Evolutionary conservation across 768 basidiomycete species (phyloP).

Genomic region (Pulveroboletus ravenelii): DNA sequence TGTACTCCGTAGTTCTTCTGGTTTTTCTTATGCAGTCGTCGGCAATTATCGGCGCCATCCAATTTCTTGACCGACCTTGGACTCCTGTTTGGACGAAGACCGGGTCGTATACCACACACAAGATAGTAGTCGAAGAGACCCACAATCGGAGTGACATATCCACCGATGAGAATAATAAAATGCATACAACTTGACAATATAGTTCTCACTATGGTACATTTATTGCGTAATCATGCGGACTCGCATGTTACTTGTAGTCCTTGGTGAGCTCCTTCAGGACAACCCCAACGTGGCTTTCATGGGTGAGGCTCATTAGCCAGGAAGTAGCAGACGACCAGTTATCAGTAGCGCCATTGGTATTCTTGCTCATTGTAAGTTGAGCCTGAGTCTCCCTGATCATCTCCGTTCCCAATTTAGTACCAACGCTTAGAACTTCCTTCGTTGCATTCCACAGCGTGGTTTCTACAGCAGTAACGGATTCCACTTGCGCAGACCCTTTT

Average conservation of each 20-base stretch:
- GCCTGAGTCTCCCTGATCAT: slow-evolving; percentile 21
- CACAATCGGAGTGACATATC: background rate
- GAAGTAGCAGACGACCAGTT: slow-evolving; percentile 17
- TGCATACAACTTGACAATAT: background rate
- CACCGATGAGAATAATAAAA: background rate
- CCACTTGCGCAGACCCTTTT: slow-evolving; percentile 4
- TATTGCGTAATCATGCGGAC: too few species aligned
- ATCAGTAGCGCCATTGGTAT: slow-evolving; percentile 4
- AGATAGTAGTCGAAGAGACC: background rate
- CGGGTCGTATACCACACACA: background rate
- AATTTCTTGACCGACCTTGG: background rate
- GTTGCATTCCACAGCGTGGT: slow-evolving; percentile 16
- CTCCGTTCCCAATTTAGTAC: slow-evolving; percentile 15
- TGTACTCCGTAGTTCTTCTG: background rate
- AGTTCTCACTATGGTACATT: background rate
- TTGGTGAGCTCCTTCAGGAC: slow-evolving; percentile 20
- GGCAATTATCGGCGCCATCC: background rate
- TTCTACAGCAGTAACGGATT: background rate
- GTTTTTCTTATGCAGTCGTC: background rate
- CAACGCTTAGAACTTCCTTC: slow-evolving; percentile 12
- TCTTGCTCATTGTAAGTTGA: slow-evolving; percentile 4
- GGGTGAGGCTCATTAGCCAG: slow-evolving; percentile 22
- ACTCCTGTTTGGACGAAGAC: background rate
- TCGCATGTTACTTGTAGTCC: background rate
- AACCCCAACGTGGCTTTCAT: slow-evolving; percentile 23